Evolutionary conservation across 805 yeast species (phyloP).

Genomic region (Candida boidinii): DNA sequence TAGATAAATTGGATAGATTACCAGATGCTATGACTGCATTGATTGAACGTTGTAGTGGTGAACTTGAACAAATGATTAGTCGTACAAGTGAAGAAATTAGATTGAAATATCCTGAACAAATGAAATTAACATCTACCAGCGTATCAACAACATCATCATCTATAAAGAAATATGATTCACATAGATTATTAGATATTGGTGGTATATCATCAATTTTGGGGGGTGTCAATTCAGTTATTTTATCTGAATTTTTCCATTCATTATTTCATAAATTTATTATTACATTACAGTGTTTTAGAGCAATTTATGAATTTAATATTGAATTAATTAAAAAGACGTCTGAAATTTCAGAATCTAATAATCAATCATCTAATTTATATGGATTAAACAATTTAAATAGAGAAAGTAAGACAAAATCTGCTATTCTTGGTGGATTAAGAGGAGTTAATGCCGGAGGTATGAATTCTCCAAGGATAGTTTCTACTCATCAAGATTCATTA

Average conservation of each 20-base stretch:
- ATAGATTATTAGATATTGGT: slow-evolving; percentile 22
- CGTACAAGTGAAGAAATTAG: slow-evolving; percentile 59
- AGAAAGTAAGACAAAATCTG: no score
- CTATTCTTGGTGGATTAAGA: no score
- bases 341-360: slow-evolving; percentile 16
- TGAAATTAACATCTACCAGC: slow-evolving; percentile 11
- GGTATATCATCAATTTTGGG: slow-evolving; percentile 22
- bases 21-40: slow-evolving; percentile 49
- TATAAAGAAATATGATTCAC: neutral
- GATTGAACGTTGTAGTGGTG: slow-evolving; percentile 46
- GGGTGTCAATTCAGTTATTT: slow-evolving; percentile 43
- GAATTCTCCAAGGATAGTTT: no score
- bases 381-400: slow-evolving; percentile 10
- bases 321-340: no score
- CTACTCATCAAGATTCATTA: no score
- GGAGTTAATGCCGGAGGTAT: no score
- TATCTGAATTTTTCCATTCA: slow-evolving; percentile 64
- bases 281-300: slow-evolving; percentile 63
- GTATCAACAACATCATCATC: neutral
- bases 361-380: slow-evolving; percentile 7
- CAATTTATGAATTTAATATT: slow-evolving; percentile 48
- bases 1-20: slow-evolving; percentile 46
- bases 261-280: slow-evolving; percentile 57
- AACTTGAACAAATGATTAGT: slow-evolving; percentile 54
- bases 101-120: slow-evolving; percentile 34